A percentile compares a stretch with the other conserved stretches of the same genome.
phyloP scores from a whole-genome alignment of 208 protist genomes.

The Crithidia expoeki region DNA sequence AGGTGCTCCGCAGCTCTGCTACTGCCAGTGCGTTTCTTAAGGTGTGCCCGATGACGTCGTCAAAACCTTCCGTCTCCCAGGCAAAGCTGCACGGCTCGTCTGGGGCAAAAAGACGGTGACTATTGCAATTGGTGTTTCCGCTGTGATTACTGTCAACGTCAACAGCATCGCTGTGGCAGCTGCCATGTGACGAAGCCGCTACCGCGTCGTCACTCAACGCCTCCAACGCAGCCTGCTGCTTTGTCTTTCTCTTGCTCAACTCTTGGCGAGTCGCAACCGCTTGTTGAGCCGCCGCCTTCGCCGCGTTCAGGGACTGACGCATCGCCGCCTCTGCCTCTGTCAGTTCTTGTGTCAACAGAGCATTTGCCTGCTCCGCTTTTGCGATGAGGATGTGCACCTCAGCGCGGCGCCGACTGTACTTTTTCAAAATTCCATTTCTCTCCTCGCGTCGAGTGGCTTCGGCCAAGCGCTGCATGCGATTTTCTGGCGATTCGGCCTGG shows the following conservation, averaged over 20 bases:
- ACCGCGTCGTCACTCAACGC: background rate
- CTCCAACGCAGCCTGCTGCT: background rate
- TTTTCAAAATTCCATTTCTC: conserved; percentile 10
- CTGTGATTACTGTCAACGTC: background rate
- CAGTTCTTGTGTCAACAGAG: background rate
- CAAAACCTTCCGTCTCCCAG: background rate
- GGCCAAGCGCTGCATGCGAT: conserved; percentile 15
- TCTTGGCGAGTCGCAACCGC: background rate
- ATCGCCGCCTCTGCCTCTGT: conserved; percentile 7
- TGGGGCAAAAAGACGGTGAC: no score
- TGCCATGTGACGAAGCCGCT: background rate
- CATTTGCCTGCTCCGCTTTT: background rate
- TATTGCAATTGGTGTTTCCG: background rate
- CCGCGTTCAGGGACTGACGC: conserved; percentile 5
- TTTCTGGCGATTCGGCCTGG: conserved; percentile 1
- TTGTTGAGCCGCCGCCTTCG: background rate
- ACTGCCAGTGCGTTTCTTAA: conserved; percentile 23
- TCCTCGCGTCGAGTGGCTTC: conserved; percentile 2
- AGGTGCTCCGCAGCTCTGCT: conserved; percentile 22
- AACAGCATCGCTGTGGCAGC: background rate
- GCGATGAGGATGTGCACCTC: background rate
- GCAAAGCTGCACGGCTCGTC: background rate
- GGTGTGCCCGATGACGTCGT: background rate
- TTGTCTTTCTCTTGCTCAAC: conserved; percentile 7
- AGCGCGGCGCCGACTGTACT: conserved; percentile 27